Base-by-base conservation (phyloP, 139 green algal genomes). In the Tetraselmis chui region DNA sequence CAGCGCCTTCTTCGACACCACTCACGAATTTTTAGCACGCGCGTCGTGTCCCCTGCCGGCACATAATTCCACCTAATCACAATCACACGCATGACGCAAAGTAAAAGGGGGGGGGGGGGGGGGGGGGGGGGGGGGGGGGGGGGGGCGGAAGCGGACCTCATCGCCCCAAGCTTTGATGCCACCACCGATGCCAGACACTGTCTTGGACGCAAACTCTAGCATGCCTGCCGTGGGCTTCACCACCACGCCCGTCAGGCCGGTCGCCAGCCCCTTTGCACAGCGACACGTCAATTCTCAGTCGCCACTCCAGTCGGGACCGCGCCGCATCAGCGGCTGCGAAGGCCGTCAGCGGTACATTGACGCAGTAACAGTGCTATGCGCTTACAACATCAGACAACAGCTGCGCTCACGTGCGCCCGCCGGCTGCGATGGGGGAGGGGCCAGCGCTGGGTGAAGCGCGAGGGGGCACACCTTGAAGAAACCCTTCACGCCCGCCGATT, bases 161-260 rank as follows among this genome's bases (percentile, higher is more conserved):
- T 85, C 83, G 27, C 83, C 79, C 26, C 31, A 79, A 28, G 77
- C 87, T 83, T 58, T 87, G 30, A 90, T 90, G 29, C 85, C 82
- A 1, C 77, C 87, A 2, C 83, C 86, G 78, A 88, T 76, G 1
- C 85, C 83, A 23, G 22, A 28, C 31, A 76, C 86, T 29, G 79
- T 81, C 80, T 89, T 92, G 75, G 89, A 84, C 26, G 82, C 30
- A 28, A 88, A 89, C 75, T 86, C 82, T 59, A 93, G 75, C 5
- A 89, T 25, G 2, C 89, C 90, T 2, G 87, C 83, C 23, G 83
- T 67, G 28, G 90, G 87, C 85, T 93, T 93, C 26, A 87, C 80
- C n/a, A 87, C 77, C 29, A 90, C 26, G 1, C 90, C 90, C 29
- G 81, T 75, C 2, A 90, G 1, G 0, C 90, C 90, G 27, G 75